A percentile compares a stretch with the other conserved stretches of the same genome.
Evolutionary conservation across 495 filamentous ascomycete genomes (phyloP).

Genomic region (Annulohypoxylon moriforme): DNA sequence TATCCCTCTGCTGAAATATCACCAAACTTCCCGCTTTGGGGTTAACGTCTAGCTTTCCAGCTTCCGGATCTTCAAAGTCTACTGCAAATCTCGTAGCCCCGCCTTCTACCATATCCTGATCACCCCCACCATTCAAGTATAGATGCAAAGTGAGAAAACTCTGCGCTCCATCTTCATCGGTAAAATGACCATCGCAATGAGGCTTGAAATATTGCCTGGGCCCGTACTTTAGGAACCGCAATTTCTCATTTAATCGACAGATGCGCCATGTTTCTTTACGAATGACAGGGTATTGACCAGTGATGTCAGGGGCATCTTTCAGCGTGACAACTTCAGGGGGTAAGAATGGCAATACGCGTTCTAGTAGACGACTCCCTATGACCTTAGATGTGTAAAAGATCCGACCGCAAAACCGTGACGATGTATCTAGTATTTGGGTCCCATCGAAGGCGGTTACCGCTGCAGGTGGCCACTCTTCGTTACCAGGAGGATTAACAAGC

Average conservation of each 20-base stretch:
- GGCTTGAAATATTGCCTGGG: constrained; percentile 78
- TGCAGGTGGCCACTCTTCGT: constrained; percentile 3
- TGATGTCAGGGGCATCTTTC: constrained; percentile 23
- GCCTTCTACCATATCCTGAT: constrained; percentile 55
- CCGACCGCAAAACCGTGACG: constrained; percentile 11
- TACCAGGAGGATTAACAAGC: constrained; percentile 7
- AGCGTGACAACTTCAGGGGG: constrained; percentile 25
- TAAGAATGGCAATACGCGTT: constrained; percentile 19
- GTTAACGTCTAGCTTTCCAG: constrained; percentile 66
- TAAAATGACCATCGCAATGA: constrained; percentile 79
- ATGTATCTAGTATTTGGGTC: constrained; percentile 3
- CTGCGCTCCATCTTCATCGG: constrained; percentile 67
- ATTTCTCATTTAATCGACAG: constrained; percentile 74
- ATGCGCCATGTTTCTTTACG: constrained; percentile 63
- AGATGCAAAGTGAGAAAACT: constrained; percentile 84
- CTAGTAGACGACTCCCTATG: constrained; percentile 18
- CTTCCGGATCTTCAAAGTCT: constrained; percentile 48
- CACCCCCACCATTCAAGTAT: constrained; percentile 69
- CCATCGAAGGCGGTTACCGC: constrained; percentile 18
- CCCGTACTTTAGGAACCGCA: constrained; percentile 82
- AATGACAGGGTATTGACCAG: constrained; percentile 23
- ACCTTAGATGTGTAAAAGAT: constrained; percentile 20
- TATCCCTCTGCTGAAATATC: constrained; percentile 76
- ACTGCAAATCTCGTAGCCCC: constrained; percentile 75
- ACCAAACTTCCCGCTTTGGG: constrained; percentile 76